phyloP scores from a whole-genome alignment of 1,284 basidiomycete species.

The Coniophora puteana region DNA sequence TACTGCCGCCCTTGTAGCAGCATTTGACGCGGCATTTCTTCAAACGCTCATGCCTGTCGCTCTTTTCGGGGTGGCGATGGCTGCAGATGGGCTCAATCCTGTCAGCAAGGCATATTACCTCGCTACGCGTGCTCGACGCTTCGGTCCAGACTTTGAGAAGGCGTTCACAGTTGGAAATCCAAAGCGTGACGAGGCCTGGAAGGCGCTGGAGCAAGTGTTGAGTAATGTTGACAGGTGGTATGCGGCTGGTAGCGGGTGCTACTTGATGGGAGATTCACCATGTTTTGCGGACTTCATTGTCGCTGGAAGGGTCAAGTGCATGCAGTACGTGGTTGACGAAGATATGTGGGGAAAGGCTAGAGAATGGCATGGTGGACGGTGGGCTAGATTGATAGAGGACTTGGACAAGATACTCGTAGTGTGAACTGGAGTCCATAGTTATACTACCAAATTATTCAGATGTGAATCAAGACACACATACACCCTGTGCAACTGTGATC shows the following conservation, averaged over 20 bases:
- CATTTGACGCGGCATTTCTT: constrained; percentile 17
- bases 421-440: too few relatives aligned
- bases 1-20: constrained; percentile 21
- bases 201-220: not conserved
- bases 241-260: constrained; percentile 4
- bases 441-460: too few relatives aligned
- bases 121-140: constrained; percentile 8
- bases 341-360: constrained; percentile 86
- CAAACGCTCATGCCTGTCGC: too few relatives aligned
- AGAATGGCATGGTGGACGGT: constrained; percentile 59
- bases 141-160: constrained; percentile 16
- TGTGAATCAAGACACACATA: too few relatives aligned
- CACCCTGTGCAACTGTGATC: too few relatives aligned
- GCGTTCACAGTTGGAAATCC: constrained; percentile 8
- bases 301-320: constrained; percentile 16
- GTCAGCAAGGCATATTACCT: constrained; percentile 18
- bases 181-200: constrained; percentile 10
- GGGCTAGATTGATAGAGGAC: constrained; percentile 11
- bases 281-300: constrained; percentile 19
- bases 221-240: constrained; percentile 11
- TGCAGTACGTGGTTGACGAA: constrained; percentile 39
- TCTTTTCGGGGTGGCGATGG: too few relatives aligned
- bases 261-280: constrained; percentile 17
- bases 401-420: constrained; percentile 14
- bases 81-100: constrained; percentile 16